A percentile compares a stretch with the other conserved stretches of the same genome.
Evolutionary conservation across 305 asterid genomes (phyloP).

Genomic region (Striga hermonthica): DNA sequence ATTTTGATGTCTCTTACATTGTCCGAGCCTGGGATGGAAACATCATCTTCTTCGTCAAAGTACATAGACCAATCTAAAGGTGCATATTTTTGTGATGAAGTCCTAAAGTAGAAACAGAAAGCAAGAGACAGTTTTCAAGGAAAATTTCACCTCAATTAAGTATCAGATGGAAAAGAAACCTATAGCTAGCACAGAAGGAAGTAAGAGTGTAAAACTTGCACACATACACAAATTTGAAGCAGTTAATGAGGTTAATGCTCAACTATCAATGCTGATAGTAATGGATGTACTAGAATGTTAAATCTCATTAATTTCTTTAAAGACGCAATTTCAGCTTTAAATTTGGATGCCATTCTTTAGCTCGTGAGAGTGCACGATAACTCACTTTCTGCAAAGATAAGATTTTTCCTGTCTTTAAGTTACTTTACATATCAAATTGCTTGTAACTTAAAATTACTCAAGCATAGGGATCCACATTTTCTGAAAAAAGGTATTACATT

Average conservation of each 20-base stretch:
- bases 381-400: not conserved
- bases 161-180: conserved; percentile 4
- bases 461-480: not conserved
- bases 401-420: not conserved
- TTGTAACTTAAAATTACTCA: not conserved
- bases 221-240: not conserved
- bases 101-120: conserved; percentile 42
- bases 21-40: conserved; percentile 63
- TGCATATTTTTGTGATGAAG: conserved; percentile 66
- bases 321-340: not conserved
- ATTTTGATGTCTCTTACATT: conserved; percentile 51
- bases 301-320: conserved; percentile 11
- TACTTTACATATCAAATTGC: not conserved
- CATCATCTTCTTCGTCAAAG: conserved; percentile 84
- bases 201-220: not conserved
- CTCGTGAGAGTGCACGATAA: not conserved
- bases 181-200: not conserved
- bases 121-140: conserved; percentile 14
- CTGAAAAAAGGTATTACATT: too few species aligned
- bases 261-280: not conserved
- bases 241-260: not conserved
- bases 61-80: conserved; percentile 72
- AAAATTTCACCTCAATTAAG: not conserved
- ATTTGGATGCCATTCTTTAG: not conserved
- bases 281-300: conserved; percentile 9